Evolutionary conservation across 2,329 filamentous ascomycete genomes (phyloP).

Genomic region (Alternaria sp.): DNA sequence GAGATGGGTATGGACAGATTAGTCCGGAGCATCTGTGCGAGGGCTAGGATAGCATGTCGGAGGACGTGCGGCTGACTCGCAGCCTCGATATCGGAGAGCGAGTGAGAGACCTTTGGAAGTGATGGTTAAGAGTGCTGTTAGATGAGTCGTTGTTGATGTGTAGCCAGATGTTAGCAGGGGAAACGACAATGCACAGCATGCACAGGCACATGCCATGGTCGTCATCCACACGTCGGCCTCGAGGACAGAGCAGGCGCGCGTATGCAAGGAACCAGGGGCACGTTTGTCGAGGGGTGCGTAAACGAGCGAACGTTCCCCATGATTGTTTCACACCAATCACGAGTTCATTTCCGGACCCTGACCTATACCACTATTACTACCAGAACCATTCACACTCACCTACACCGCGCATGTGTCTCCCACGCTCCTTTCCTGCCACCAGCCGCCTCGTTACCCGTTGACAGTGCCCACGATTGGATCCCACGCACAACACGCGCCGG

Average conservation of each 20-base stretch:
- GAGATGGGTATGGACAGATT: background rate
- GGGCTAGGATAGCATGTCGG: background rate
- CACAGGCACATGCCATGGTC: background rate
- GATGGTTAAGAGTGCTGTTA: background rate
- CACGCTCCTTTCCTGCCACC: background rate
- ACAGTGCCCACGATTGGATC: slow-evolving; percentile 10
- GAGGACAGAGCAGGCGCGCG: slow-evolving; percentile 4
- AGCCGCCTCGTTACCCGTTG: background rate
- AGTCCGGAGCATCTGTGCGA: background rate
- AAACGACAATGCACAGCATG: background rate
- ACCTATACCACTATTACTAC: slow-evolving; percentile 1
- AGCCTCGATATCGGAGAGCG: background rate
- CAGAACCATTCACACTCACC: slow-evolving; percentile 14
- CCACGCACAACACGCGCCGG: slow-evolving; percentile 10
- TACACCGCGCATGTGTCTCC: slow-evolving; percentile 3
- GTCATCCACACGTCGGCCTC: background rate
- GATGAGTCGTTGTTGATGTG: background rate
- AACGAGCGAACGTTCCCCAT: background rate
- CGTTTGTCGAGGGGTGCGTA: background rate
- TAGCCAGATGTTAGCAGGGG: background rate
- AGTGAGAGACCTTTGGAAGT: background rate
- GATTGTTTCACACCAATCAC: background rate
- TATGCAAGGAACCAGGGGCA: slow-evolving; percentile 3
- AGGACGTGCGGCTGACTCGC: background rate
- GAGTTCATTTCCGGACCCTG: slow-evolving; percentile 22